Evolutionary conservation across 2,329 filamentous ascomycete genomes (phyloP).

Genomic region (Sarocladium brachiariae): DNA sequence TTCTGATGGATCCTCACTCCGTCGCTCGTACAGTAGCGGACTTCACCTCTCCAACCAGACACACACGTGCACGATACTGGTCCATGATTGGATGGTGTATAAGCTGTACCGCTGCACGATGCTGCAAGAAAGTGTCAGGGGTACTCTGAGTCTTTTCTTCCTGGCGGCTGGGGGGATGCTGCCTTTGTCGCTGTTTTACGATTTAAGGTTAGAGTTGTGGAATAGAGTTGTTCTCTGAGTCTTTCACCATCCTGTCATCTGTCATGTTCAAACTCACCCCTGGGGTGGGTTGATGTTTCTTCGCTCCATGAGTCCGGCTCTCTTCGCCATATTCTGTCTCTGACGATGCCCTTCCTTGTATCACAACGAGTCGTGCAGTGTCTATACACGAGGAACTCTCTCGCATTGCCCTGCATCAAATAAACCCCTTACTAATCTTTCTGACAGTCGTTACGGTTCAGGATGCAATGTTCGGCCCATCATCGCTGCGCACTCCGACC

Average conservation of each 20-base stretch:
- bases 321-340: neutral
- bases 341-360: too few relatives aligned
- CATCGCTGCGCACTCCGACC: neutral
- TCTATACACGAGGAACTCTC: neutral
- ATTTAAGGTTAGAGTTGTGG: slow-evolving; percentile 4
- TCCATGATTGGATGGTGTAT: slow-evolving; percentile 1
- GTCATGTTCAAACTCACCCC: neutral
- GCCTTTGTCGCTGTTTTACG: neutral
- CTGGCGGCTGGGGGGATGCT: neutral
- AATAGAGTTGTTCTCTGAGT: slow-evolving; percentile 5
- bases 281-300: neutral
- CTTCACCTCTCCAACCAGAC: neutral
- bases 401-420: neutral
- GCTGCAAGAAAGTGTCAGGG: too few relatives aligned
- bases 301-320: neutral
- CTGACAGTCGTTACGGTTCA: too few relatives aligned
- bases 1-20: neutral
- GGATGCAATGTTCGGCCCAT: too few relatives aligned
- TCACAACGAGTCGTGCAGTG: neutral
- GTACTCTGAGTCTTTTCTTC: too few relatives aligned
- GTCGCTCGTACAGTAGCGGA: too few relatives aligned
- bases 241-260: neutral
- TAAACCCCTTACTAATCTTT: too few relatives aligned
- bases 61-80: neutral
- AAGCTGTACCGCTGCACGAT: neutral